phyloP scores from a whole-genome alignment of 192 early-diverging fungal genomes.

The Coemansia sp. region DNA sequence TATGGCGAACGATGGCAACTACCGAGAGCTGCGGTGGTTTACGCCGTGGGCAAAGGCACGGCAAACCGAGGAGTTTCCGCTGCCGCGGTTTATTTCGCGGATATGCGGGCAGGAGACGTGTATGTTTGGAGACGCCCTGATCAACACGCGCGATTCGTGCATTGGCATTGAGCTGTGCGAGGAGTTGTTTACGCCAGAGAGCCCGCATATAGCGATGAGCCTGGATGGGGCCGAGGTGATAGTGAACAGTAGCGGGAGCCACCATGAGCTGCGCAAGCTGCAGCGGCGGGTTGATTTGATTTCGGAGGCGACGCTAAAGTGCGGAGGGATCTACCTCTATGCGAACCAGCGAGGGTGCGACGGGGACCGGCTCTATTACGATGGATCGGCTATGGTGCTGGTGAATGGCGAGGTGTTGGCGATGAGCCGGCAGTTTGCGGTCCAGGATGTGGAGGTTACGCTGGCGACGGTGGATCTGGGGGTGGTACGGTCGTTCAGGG shows the following conservation, averaged over 20 bases:
- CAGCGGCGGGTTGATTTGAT: conserved; percentile 82
- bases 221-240: conserved; percentile 97
- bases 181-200: conserved; percentile 92
- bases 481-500: conserved; percentile 77
- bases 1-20: conserved; percentile 97
- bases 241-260: conserved; percentile 90
- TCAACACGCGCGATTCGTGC: conserved; percentile 76
- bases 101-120: conserved; percentile 74
- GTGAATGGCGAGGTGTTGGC: conserved; percentile 86
- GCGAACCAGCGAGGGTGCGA: conserved; percentile 97
- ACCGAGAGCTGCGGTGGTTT: conserved; percentile 95
- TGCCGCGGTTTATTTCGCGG: conserved; percentile 76
- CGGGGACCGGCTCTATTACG: conserved; percentile 96
- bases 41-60: conserved; percentile 68
- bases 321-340: conserved; percentile 93
- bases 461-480: conserved; percentile 89
- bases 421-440: conserved; percentile 86
- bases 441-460: conserved; percentile 91
- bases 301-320: conserved; percentile 81
- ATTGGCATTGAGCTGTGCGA: conserved; percentile 95
- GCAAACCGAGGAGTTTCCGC: conserved; percentile 65
- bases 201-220: conserved; percentile 89
- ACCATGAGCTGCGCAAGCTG: conserved; percentile 95
- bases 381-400: conserved; percentile 85
- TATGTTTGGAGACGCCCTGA: conserved; percentile 87